Evolutionary conservation across 2,329 filamentous ascomycete species (phyloP).

Genomic region (Elsinoe batatas): DNA sequence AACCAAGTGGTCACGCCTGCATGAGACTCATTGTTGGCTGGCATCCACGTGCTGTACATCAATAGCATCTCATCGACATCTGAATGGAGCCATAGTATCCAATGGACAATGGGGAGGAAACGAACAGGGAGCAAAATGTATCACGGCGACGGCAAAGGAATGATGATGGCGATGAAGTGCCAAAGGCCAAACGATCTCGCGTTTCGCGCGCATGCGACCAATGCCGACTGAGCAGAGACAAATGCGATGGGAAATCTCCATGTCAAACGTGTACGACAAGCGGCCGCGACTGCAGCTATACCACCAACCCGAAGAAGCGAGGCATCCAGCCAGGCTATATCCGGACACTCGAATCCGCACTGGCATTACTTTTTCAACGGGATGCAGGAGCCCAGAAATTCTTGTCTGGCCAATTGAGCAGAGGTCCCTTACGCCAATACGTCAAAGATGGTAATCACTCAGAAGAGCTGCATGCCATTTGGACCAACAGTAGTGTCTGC

Average conservation of each 20-base stretch:
- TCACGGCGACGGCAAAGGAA: slow-evolving; percentile 2
- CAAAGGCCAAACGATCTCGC: slow-evolving; percentile 40
- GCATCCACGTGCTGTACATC: too few species aligned
- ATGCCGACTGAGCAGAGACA: slow-evolving; percentile 44
- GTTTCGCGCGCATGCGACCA: slow-evolving; percentile 33
- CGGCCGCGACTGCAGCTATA: slow-evolving; percentile 59
- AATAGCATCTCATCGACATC: neutral
- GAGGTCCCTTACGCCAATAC: neutral
- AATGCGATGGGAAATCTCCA: slow-evolving; percentile 61
- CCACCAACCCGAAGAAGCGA: slow-evolving; percentile 62
- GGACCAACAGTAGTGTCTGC: slow-evolving; percentile 54
- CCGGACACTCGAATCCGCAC: slow-evolving; percentile 58
- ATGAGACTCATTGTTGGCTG: too few species aligned
- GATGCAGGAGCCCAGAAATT: slow-evolving; percentile 44
- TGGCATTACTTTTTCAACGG: slow-evolving; percentile 57
- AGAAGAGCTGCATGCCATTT: slow-evolving; percentile 50
- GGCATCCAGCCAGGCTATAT: slow-evolving; percentile 75
- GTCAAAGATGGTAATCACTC: slow-evolving; percentile 45
- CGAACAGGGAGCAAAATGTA: slow-evolving; percentile 4
- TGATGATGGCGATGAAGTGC: neutral
- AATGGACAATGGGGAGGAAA: slow-evolving; percentile 11
- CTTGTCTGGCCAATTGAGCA: slow-evolving; percentile 1
- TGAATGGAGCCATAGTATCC: neutral
- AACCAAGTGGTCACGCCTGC: too few species aligned
- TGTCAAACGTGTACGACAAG: slow-evolving; percentile 58